These are phyloP conservation scores for Saturnispora galanensis DNA, from an alignment of 805 yeast species.

Conservation along the genomic window DNA sequence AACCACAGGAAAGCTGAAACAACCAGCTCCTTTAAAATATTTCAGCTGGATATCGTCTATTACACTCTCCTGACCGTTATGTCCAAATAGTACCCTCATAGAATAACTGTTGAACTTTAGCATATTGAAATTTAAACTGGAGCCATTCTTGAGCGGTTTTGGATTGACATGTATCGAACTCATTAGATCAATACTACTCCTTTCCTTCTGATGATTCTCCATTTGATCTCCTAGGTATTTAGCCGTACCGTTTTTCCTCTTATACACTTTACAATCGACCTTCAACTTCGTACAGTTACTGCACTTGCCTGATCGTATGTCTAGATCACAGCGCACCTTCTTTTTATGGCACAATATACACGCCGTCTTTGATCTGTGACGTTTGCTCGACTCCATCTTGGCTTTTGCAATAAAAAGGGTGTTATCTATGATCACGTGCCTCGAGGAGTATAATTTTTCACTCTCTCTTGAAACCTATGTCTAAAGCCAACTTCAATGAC, in stretches of 20 bases:
- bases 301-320: slow-evolving; percentile 32
- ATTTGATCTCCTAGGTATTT: slow-evolving; percentile 17
- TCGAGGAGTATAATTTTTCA: neutral
- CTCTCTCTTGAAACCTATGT: neutral
- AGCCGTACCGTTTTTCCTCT: slow-evolving; percentile 49
- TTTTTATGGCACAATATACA: slow-evolving; percentile 70
- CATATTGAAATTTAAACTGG: no score
- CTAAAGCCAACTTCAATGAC: neutral
- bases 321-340: slow-evolving; percentile 67
- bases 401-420: neutral
- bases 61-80: neutral
- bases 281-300: slow-evolving; percentile 66
- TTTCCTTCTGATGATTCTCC: slow-evolving; percentile 9
- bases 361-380: slow-evolving; percentile 59
- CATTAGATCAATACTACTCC: slow-evolving; percentile 5
- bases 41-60: slow-evolving; percentile 15
- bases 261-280: slow-evolving; percentile 64
- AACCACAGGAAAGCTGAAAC: slow-evolving; percentile 56
- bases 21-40: slow-evolving; percentile 34
- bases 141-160: slow-evolving; percentile 15
- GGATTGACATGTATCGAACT: slow-evolving; percentile 8
- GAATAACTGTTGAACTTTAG: no score
- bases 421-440: neutral
- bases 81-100: no score
- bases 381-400: slow-evolving; percentile 17